Evolutionary conservation across 2,329 filamentous ascomycete species (phyloP).

Genomic region (Calonectria crousiana): DNA sequence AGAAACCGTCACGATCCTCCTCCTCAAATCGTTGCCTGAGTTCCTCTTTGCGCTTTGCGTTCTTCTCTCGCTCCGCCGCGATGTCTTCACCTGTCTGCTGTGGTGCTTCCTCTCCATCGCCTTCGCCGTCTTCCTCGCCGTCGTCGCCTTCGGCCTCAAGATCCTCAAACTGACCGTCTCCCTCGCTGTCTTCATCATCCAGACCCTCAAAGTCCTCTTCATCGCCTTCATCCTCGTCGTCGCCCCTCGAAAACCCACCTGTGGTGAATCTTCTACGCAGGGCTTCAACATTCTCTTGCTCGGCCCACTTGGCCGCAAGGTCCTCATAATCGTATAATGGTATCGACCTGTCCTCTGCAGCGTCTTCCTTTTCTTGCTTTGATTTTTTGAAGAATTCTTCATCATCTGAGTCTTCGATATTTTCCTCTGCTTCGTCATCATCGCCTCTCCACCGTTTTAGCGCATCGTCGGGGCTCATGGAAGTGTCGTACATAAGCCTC

Average conservation of each 20-base stretch:
- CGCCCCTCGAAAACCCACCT: constrained; percentile 61
- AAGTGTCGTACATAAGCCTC: constrained; percentile 88
- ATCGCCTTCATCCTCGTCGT: constrained; percentile 45
- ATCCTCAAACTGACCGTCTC: constrained; percentile 70
- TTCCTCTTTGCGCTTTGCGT: constrained; percentile 93
- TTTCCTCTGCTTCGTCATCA: constrained; percentile 64
- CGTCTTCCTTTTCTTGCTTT: constrained; percentile 74
- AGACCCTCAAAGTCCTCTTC: constrained; percentile 64
- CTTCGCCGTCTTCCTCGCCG: constrained; percentile 76
- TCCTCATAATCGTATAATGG: constrained; percentile 84
- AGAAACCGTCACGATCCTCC: constrained; percentile 96
- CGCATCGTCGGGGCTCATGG: constrained; percentile 80
- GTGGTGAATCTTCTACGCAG: constrained; percentile 83
- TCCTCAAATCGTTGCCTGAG: constrained; percentile 95
- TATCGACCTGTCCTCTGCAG: constrained; percentile 83
- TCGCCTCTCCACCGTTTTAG: constrained; percentile 85
- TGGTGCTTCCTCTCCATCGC: constrained; percentile 48
- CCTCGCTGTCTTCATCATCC: constrained; percentile 60
- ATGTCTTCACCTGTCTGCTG: constrained; percentile 65
- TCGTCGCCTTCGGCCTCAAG: constrained; percentile 78
- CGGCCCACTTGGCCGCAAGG: constrained; percentile 87
- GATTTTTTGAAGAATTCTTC: constrained; percentile 76
- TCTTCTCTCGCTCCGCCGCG: constrained; percentile 91
- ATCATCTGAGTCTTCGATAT: constrained; percentile 69
- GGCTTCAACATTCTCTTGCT: constrained; percentile 80